These are phyloP conservation scores for Aspergillus terreus DNA, from an alignment of 2,329 filamentous ascomycete genomes.

Conservation along the genomic window DNA sequence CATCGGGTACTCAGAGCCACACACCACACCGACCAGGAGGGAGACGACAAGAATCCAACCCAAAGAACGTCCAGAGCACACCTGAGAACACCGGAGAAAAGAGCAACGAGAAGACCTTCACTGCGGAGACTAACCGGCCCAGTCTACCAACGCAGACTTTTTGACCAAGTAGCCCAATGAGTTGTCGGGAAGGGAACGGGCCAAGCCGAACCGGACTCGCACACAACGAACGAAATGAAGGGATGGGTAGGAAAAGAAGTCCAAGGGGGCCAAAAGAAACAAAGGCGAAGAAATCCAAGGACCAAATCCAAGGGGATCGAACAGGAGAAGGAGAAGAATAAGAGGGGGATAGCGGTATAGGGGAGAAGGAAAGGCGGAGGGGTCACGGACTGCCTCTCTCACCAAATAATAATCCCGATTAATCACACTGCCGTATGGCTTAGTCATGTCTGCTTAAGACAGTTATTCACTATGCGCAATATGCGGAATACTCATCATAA, in stretches of 20 bases:
- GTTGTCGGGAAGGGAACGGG: conserved; percentile 7
- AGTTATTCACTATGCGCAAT: too few species aligned
- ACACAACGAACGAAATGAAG: conserved; percentile 3
- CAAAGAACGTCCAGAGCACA: background rate
- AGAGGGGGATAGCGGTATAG: conserved; percentile 5
- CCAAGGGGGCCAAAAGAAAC: background rate
- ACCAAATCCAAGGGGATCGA: background rate
- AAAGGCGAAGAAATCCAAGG: background rate
- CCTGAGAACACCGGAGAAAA: background rate
- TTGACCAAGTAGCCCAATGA: conserved; percentile 2
- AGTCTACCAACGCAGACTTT: conserved; percentile 3
- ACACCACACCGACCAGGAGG: background rate
- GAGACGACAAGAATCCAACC: background rate
- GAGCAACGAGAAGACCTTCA: background rate
- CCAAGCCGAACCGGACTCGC: conserved; percentile 5
- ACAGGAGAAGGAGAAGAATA: background rate
- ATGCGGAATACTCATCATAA: too few species aligned
- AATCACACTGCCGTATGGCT: too few species aligned
- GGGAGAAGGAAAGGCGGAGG: conserved; percentile 8
- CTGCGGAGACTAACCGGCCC: background rate
- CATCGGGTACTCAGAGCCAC: conserved; percentile 1
- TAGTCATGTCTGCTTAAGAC: too few species aligned
- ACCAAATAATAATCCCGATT: too few species aligned
- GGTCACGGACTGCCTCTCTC: conserved; percentile 2
- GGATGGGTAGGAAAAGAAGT: background rate